A percentile compares a stretch with the other conserved stretches of the same genome.
Evolutionary conservation across 306 rosid genomes (phyloP).

Genomic region (Senna tora): DNA sequence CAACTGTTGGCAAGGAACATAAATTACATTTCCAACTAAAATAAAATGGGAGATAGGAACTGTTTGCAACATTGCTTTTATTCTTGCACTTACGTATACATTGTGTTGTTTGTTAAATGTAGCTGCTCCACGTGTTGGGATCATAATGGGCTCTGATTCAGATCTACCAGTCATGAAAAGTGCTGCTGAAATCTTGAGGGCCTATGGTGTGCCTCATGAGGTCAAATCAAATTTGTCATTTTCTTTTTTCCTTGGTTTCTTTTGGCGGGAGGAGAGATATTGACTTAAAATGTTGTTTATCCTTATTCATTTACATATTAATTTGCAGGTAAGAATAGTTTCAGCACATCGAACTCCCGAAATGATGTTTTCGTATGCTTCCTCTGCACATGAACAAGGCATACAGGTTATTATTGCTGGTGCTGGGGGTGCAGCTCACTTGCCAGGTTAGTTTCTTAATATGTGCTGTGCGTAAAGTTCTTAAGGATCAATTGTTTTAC

Average conservation of each 20-base stretch:
- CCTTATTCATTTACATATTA: slow-evolving; percentile 2
- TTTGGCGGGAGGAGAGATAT: background rate
- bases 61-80: slow-evolving; percentile 7
- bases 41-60: slow-evolving; percentile 13
- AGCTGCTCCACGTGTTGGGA: slow-evolving; percentile 78
- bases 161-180: slow-evolving; percentile 92
- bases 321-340: slow-evolving; percentile 76
- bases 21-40: background rate
- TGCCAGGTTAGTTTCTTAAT: slow-evolving; percentile 63
- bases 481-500: slow-evolving; percentile 4
- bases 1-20: background rate
- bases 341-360: slow-evolving; percentile 94
- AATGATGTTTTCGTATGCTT: slow-evolving; percentile 76
- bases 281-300: slow-evolving; percentile 10
- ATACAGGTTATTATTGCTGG: slow-evolving; percentile 89
- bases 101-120: slow-evolving; percentile 38
- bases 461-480: slow-evolving; percentile 7
- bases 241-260: background rate
- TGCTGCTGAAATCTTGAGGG: slow-evolving; percentile 75
- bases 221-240: slow-evolving; percentile 37
- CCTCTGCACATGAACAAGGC: slow-evolving; percentile 69
- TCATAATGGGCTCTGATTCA: slow-evolving; percentile 97
- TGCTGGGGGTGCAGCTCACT: slow-evolving; percentile 95
- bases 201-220: slow-evolving; percentile 79
- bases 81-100: slow-evolving; percentile 23